A percentile compares a stretch with the other conserved stretches of the same genome.
phyloP scores from a whole-genome alignment of 805 yeast genomes.

The Pichia manshurica region DNA sequence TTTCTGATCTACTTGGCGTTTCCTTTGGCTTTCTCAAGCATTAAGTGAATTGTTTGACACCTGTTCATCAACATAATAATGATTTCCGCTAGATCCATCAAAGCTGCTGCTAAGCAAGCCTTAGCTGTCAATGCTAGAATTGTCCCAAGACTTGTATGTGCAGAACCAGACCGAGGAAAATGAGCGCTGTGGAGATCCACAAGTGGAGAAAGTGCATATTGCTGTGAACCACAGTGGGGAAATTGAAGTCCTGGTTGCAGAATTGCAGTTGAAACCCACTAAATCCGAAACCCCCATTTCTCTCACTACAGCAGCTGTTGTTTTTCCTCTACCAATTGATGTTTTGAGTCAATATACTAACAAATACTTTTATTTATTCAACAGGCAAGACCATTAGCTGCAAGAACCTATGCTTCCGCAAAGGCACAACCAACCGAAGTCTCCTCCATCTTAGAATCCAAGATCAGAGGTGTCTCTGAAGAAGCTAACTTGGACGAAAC shows the following conservation, averaged over 20 bases:
- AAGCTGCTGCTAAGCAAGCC: slow-evolving; percentile 80
- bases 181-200: too few relatives aligned
- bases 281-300: too few relatives aligned
- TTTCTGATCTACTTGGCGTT: slow-evolving; percentile 4
- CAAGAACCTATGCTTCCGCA: slow-evolving; percentile 85
- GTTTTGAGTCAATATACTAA: too few relatives aligned
- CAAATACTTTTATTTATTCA: slow-evolving; percentile 6
- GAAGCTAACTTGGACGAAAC: slow-evolving; percentile 98
- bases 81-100: slow-evolving; percentile 84
- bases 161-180: too few relatives aligned
- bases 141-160: slow-evolving; percentile 42
- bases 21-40: neutral
- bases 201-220: too few relatives aligned
- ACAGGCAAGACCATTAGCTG: slow-evolving; percentile 68
- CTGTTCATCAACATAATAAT: slow-evolving; percentile 33
- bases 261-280: too few relatives aligned
- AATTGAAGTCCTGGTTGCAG: too few relatives aligned
- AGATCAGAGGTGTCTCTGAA: slow-evolving; percentile 98
- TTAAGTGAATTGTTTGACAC: slow-evolving; percentile 7
- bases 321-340: too few relatives aligned
- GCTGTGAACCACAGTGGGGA: too few relatives aligned
- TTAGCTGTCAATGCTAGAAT: slow-evolving; percentile 47
- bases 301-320: too few relatives aligned
- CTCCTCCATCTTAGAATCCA: slow-evolving; percentile 96
- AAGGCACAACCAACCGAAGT: slow-evolving; percentile 99